Conservation (phyloP, 345 rosid species). For the Salix suchowensis region DNA sequence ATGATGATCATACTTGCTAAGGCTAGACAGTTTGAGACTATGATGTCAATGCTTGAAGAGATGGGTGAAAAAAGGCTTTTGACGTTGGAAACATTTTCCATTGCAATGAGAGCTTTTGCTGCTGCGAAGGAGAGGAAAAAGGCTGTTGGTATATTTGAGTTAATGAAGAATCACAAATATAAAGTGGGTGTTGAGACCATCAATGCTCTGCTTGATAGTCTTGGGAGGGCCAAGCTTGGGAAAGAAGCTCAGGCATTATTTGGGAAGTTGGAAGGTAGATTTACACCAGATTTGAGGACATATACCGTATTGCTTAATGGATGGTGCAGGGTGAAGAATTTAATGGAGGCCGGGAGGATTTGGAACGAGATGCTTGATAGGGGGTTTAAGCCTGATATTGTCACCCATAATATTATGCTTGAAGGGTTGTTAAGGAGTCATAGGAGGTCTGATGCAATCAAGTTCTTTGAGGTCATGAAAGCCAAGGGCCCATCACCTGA, state of each 20-base stretch:
- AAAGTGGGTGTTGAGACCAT: slow-evolving; percentile 61
- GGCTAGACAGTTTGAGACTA: slow-evolving; percentile 78
- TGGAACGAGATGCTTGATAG: slow-evolving; percentile 90
- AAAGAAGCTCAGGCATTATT: slow-evolving; percentile 76
- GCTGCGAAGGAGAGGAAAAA: slow-evolving; percentile 91
- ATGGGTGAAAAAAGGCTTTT: slow-evolving; percentile 64
- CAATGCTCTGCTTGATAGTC: slow-evolving; percentile 71
- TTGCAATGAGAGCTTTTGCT: slow-evolving; percentile 73
- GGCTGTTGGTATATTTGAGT: slow-evolving; percentile 74
- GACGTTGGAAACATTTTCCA: slow-evolving; percentile 67
- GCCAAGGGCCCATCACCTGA: slow-evolving; percentile 71
- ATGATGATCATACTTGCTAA: slow-evolving; percentile 76
- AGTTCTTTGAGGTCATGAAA: slow-evolving; percentile 80
- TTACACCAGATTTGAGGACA: slow-evolving; percentile 66
- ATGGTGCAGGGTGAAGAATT: slow-evolving; percentile 73
- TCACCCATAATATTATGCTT: slow-evolving; percentile 71
- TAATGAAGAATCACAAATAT: slow-evolving; percentile 82
- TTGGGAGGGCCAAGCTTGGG: slow-evolving; percentile 78
- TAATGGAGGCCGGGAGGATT: slow-evolving; percentile 82
- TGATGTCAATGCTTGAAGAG: slow-evolving; percentile 82
- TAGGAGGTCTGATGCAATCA: slow-evolving; percentile 68
- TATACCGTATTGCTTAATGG: slow-evolving; percentile 72
- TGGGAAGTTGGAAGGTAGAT: slow-evolving; percentile 64
- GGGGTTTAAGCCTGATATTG: slow-evolving; percentile 69
- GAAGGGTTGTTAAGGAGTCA: slow-evolving; percentile 67